Base-by-base conservation (phyloP, 371 early-diverging fungal genomes). In the Phascolomyces articulosus region DNA sequence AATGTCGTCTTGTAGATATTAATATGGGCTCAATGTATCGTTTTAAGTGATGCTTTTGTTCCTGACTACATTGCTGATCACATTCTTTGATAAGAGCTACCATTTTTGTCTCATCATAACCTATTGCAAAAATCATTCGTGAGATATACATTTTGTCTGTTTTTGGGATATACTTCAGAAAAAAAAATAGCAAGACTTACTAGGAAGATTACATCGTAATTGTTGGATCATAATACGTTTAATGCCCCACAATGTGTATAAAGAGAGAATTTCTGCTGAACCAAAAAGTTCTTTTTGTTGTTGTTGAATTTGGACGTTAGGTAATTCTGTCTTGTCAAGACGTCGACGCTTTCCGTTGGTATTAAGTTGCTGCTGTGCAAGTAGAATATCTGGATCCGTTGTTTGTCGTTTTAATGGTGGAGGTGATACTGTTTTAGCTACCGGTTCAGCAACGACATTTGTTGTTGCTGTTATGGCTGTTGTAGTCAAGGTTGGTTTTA, bases 41-140 rank as follows among this genome's bases (percentile, higher is more conserved):
- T 38, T 41, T 44, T 53, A 62, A 54, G 18, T 62, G 62, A 15
- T 26, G 26, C n/a, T 54, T 62, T 62, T 62, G 54, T 53, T 23
- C 21, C 7, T 20, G 20, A 15, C 48, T 21, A 34, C 60, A 60
- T 29, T 21, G 18, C 1, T 44, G 60, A 27, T 31, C 44, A 20
- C 28, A 48, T 62, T 62, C 54, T 34, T 51, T 34, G 1, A 54
- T 26, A 20, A 51, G 10, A 10, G 4, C 24, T 21, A 40, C 11
- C 31, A 53, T 27, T 2, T 31, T 23, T 15, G 27, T 21, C 26
- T 49, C 51, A n/a, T 61, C 16, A 31, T 48, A 48, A 13, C 31
- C 48, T 61, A 44, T 18, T 20, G 16, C 8, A 34, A 38, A 16
- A 34, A 29, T 3, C 24, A 51, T 28, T 31, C 49, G 38, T 24